phyloP scores from a whole-genome alignment of 371 early-diverging fungal genomes.

The Actinomortierella ambigua region DNA sequence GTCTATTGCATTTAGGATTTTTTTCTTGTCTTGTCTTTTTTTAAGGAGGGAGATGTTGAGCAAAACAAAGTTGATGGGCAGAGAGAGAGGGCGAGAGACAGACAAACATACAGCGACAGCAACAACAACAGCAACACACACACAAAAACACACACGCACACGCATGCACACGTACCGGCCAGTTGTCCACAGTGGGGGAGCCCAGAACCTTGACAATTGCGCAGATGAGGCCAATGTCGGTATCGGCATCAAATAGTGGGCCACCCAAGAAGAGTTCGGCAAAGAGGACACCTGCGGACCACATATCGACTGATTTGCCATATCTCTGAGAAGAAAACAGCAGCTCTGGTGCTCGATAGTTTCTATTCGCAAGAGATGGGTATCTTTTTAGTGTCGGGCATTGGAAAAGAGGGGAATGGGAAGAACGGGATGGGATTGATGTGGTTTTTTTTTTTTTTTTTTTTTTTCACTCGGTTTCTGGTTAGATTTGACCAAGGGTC shows the following conservation, averaged over 20 bases:
- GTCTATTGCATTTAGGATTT: too few species aligned
- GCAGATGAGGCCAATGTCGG: conserved; percentile 64
- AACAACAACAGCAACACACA: too few species aligned
- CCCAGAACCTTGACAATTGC: conserved; percentile 67
- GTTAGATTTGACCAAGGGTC: too few species aligned
- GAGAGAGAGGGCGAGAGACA: too few species aligned
- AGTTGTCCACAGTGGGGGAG: conserved; percentile 39
- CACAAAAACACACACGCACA: not conserved
- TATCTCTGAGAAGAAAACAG: conserved; percentile 52
- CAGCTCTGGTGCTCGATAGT: conserved; percentile 67
- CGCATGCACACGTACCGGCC: conserved; percentile 36
- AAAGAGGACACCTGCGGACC: conserved; percentile 43
- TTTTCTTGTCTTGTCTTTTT: too few species aligned
- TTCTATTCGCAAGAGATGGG: conserved; percentile 30
- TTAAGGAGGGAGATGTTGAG: not conserved
- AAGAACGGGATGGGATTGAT: too few species aligned
- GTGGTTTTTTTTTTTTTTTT: too few species aligned
- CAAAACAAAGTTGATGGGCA: not conserved
- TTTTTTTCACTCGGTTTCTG: too few species aligned
- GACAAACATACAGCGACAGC: too few species aligned
- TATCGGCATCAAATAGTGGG: conserved; percentile 65
- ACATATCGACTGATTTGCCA: conserved; percentile 43
- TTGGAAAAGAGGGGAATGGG: not conserved
- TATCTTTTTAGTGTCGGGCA: not conserved
- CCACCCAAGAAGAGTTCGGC: conserved; percentile 54